Conservation (phyloP, 139 green algal species). For the Choricystis sp. region DNA sequence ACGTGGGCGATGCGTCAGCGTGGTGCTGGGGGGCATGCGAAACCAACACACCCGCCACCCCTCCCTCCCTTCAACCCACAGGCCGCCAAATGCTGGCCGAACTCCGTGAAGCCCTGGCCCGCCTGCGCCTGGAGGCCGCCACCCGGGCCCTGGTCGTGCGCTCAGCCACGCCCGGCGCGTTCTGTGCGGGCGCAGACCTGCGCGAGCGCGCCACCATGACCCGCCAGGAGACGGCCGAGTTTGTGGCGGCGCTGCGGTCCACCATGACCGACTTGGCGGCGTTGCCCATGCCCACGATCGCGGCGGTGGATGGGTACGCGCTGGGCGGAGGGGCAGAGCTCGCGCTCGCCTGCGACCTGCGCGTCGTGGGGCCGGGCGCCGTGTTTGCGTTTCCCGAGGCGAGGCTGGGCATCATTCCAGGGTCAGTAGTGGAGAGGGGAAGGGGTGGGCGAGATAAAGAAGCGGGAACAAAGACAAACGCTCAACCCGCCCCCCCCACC, state of each 20-base stretch:
- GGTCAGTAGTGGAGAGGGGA: conserved; percentile 11
- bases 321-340: conserved; percentile 70
- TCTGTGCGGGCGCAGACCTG: conserved; percentile 51
- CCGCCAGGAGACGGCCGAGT: conserved; percentile 39
- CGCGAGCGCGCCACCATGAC: conserved; percentile 59
- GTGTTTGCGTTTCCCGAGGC: conserved; percentile 50
- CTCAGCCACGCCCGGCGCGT: conserved; percentile 39
- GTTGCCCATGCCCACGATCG: conserved; percentile 27
- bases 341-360: conserved; percentile 63
- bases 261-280: conserved; percentile 39
- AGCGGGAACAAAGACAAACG: no score
- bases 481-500: no score
- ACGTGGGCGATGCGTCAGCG: neutral
- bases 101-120: conserved; percentile 34
- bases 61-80: neutral
- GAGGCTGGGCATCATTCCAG: conserved; percentile 69
- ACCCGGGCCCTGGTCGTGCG: conserved; percentile 54
- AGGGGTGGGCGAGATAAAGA: no score
- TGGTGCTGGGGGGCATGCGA: neutral
- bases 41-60: neutral
- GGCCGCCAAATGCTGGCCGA: conserved; percentile 45
- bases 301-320: conserved; percentile 24
- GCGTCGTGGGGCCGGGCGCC: conserved; percentile 23
- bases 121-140: conserved; percentile 35
- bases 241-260: conserved; percentile 42